A percentile compares a stretch with the other conserved stretches of the same genome.
phyloP scores from a whole-genome alignment of 23 red algal species.

The Pyropia yezoensis region DNA sequence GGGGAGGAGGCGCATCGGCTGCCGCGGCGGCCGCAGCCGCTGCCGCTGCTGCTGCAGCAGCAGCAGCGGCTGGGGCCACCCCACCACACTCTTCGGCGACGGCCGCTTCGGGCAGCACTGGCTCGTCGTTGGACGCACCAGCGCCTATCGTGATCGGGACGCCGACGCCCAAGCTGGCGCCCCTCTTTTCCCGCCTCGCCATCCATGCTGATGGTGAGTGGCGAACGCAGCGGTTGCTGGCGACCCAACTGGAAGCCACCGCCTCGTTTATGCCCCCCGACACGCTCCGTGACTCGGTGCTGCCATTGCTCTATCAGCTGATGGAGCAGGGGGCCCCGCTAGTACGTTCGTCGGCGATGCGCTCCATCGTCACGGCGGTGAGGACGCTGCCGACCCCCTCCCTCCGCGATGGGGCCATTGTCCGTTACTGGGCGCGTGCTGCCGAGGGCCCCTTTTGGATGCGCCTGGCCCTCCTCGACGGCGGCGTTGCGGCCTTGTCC shows the following conservation, averaged over 20 bases:
- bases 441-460: conserved; percentile 61
- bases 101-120: neutral
- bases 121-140: too few relatives aligned
- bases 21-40: neutral
- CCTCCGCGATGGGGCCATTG: conserved; percentile 33
- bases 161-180: conserved; percentile 34
- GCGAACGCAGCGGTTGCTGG: conserved; percentile 61
- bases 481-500: conserved; percentile 40
- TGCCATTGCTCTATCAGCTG: conserved; percentile 59
- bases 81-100: neutral
- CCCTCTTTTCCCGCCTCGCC: conserved; percentile 47
- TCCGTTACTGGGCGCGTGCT: conserved; percentile 42
- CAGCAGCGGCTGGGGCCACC: neutral
- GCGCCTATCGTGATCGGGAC: neutral
- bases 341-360: conserved; percentile 56
- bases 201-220: conserved; percentile 58
- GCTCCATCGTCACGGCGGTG: conserved; percentile 40
- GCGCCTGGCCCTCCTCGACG: conserved; percentile 62
- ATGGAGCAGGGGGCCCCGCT: conserved; percentile 53
- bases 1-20: neutral
- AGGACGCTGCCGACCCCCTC: conserved; percentile 20
- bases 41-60: neutral
- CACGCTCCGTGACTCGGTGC: conserved; percentile 50
- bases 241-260: conserved; percentile 54
- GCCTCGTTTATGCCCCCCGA: conserved; percentile 58